These are phyloP conservation scores for Daldinia eschscholtzii DNA, from an alignment of 2,329 filamentous ascomycete genomes.

Conservation along the genomic window DNA sequence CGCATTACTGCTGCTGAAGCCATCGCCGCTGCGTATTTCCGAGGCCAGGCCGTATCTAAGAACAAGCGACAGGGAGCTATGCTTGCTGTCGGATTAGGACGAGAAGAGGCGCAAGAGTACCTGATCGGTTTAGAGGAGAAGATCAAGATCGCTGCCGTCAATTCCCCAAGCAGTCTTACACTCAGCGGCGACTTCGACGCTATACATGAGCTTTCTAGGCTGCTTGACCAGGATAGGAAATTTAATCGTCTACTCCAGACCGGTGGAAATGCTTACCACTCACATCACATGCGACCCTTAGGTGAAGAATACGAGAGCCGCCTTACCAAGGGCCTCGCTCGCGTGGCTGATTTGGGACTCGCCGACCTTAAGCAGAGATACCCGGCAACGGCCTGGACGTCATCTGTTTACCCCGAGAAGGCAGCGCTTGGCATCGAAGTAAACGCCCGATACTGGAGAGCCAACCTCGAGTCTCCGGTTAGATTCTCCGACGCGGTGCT, in stretches of 20 bases:
- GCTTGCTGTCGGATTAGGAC: slow-evolving; percentile 50
- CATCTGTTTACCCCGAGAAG: slow-evolving; percentile 12
- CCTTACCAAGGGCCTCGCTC: slow-evolving; percentile 4
- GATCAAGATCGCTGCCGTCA: slow-evolving; percentile 49
- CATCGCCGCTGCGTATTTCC: slow-evolving; percentile 44
- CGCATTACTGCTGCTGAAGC: slow-evolving; percentile 46
- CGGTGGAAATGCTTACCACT: slow-evolving; percentile 49
- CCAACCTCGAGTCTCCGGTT: slow-evolving; percentile 45
- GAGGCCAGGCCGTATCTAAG: slow-evolving; percentile 40
- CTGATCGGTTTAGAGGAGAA: slow-evolving; percentile 47
- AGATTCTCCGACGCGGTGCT: slow-evolving; percentile 54
- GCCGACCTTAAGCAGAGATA: slow-evolving; percentile 3
- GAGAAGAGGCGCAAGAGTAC: slow-evolving; percentile 28
- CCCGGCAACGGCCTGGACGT: not conserved
- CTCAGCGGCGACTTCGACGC: slow-evolving; percentile 47
- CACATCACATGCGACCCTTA: slow-evolving; percentile 48
- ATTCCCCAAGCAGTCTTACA: slow-evolving; percentile 50
- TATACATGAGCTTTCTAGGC: slow-evolving; percentile 26
- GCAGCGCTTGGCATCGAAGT: not conserved
- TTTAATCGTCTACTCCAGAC: slow-evolving; percentile 46
- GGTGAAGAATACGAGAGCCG: slow-evolving; percentile 50
- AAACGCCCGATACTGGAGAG: slow-evolving; percentile 43
- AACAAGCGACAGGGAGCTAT: slow-evolving; percentile 44
- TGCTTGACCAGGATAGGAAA: slow-evolving; percentile 27
- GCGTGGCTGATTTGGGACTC: not conserved